Conservation (phyloP, 257 asterid genomes). For the Lycium ferocissimum region DNA sequence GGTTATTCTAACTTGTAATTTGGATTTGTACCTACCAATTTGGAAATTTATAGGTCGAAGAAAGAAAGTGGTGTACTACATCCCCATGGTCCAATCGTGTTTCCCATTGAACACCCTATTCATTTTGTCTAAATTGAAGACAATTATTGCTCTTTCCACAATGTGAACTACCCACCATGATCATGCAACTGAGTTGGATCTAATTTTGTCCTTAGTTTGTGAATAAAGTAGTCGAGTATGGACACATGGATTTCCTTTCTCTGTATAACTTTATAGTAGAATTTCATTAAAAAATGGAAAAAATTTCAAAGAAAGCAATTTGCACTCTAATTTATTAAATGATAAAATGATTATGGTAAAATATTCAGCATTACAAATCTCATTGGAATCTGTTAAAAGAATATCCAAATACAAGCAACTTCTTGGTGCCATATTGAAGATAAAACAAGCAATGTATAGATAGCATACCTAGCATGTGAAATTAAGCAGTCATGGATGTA, state of each 20-base stretch:
- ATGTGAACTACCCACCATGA: not conserved
- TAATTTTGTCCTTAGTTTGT: not conserved
- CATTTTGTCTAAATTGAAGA: not conserved
- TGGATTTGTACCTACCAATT: not conserved
- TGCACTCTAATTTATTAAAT: not conserved
- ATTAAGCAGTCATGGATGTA: not conserved
- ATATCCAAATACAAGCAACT: not conserved
- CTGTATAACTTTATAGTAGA: not conserved
- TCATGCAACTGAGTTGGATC: not conserved
- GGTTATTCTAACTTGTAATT: not conserved
- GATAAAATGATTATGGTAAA: not conserved
- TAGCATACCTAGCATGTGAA: not conserved
- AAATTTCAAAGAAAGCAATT: not conserved
- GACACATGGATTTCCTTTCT: not conserved
- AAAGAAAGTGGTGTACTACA: not conserved
- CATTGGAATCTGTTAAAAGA: not conserved
- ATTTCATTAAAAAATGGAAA: not conserved
- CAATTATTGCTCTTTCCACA: not conserved
- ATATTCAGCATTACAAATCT: not conserved
- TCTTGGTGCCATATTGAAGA: not conserved
- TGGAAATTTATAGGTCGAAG: conserved; percentile 6
- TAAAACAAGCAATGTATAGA: not conserved
- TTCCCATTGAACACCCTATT: conserved; percentile 4
- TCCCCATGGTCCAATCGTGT: not conserved
- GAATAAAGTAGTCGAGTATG: not conserved